A percentile compares a stretch with the other conserved stretches of the same genome.
Evolutionary conservation across 1,284 basidiomycete genomes (phyloP).

Genomic region (Pisolithus thermaeus): DNA sequence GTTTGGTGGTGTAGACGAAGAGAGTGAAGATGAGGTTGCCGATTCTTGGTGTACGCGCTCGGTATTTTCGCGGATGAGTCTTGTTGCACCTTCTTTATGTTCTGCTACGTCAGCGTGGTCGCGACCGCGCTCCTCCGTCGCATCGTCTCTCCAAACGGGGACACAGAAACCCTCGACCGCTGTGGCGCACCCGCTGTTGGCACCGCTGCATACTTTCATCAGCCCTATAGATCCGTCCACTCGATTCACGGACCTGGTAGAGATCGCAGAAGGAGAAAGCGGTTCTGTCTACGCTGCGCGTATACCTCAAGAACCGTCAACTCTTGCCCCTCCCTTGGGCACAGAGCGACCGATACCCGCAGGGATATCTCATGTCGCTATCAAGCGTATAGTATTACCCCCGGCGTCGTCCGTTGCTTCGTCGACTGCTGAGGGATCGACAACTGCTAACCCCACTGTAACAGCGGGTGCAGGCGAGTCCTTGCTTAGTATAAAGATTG

Average conservation of each 20-base stretch:
- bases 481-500: slow-evolving; percentile 51
- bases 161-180: slow-evolving; percentile 29
- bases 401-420: slow-evolving; percentile 10
- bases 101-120: background rate
- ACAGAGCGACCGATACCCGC: slow-evolving; percentile 13
- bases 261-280: slow-evolving; percentile 75
- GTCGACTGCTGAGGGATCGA: background rate
- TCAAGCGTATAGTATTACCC: slow-evolving; percentile 63
- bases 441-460: background rate
- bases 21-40: slow-evolving; percentile 22
- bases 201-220: slow-evolving; percentile 59
- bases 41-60: slow-evolving; percentile 4
- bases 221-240: slow-evolving; percentile 57
- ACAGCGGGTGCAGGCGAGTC: slow-evolving; percentile 12
- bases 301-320: slow-evolving; percentile 35
- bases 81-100: background rate
- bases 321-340: slow-evolving; percentile 12
- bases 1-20: slow-evolving; percentile 31
- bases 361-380: slow-evolving; percentile 50
- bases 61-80: background rate
- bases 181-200: slow-evolving; percentile 32
- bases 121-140: background rate
- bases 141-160: slow-evolving; percentile 30
- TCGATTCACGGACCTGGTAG: slow-evolving; percentile 58
- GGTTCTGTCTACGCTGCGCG: slow-evolving; percentile 66